Percentiles rank a stretch among this genome's conserved stretches.
These are phyloP conservation scores for Pythium phragmitis DNA, from an alignment of 352 stramenopile species.

Conservation along the genomic window DNA sequence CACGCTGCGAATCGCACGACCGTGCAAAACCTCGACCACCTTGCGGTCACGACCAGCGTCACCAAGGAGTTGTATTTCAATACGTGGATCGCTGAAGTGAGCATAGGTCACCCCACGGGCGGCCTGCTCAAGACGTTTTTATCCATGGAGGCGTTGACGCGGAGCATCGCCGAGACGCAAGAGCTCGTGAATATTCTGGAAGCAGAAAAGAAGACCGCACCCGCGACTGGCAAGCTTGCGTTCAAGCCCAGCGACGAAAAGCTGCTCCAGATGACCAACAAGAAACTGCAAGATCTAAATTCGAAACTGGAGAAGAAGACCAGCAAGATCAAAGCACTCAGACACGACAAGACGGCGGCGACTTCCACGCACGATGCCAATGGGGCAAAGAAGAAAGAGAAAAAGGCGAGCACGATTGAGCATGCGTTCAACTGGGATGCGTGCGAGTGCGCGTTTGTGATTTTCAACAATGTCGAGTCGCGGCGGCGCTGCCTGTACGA, in stretches of 20 bases:
- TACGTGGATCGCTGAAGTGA: slow-evolving; percentile 88
- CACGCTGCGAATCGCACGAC: slow-evolving; percentile 41
- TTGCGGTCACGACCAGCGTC: slow-evolving; percentile 37
- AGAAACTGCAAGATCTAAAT: slow-evolving; percentile 31
- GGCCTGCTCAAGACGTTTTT: slow-evolving; percentile 72
- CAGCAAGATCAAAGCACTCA: slow-evolving; percentile 65
- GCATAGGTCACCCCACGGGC: slow-evolving; percentile 70
- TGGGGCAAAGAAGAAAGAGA: slow-evolving; percentile 1
- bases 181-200: slow-evolving; percentile 53
- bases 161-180: slow-evolving; percentile 54
- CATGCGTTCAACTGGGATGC: slow-evolving; percentile 53
- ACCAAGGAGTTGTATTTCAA: slow-evolving; percentile 67
- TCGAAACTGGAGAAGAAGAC: slow-evolving; percentile 37
- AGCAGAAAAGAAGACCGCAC: slow-evolving; percentile 13
- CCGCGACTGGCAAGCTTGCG: neutral
- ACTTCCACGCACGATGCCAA: slow-evolving; percentile 10
- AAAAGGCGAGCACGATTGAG: slow-evolving; percentile 14
- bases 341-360: slow-evolving; percentile 26
- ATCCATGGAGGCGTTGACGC: slow-evolving; percentile 64
- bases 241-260: slow-evolving; percentile 28
- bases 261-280: slow-evolving; percentile 11
- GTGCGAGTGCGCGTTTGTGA: slow-evolving; percentile 81
- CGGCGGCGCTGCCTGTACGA: slow-evolving; percentile 68
- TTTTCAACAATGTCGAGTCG: slow-evolving; percentile 88
- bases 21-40: slow-evolving; percentile 69